Conservation (phyloP, 768 basidiomycete species). For the Russula olivacea region DNA sequence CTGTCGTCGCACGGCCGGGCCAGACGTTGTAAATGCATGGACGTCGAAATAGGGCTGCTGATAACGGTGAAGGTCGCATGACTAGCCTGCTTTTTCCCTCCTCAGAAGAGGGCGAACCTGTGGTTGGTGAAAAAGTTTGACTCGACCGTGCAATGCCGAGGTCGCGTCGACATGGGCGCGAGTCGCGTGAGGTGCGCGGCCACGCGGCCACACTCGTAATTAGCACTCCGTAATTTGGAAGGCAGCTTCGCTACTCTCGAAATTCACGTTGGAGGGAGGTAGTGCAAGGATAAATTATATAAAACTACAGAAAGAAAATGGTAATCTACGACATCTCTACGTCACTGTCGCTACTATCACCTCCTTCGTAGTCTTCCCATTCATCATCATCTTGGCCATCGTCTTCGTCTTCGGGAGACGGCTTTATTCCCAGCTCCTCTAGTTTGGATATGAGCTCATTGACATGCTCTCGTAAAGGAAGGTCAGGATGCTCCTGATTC, state of each 20-base stretch:
- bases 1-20: background rate
- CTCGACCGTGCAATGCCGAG: background rate
- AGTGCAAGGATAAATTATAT: background rate
- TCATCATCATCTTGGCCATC: conserved; percentile 49
- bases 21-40: background rate
- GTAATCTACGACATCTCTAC: conserved; percentile 37
- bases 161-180: too few relatives aligned
- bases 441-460: conserved; percentile 65
- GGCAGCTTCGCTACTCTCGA: conserved; percentile 6
- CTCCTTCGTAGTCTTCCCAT: conserved; percentile 58
- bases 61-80: conserved; percentile 5
- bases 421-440: conserved; percentile 57
- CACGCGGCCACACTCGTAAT: too few relatives aligned
- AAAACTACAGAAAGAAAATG: background rate
- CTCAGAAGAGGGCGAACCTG: background rate
- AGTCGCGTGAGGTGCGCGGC: too few relatives aligned
- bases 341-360: conserved; percentile 44
- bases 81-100: background rate
- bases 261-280: background rate
- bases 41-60: background rate
- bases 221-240: too few relatives aligned
- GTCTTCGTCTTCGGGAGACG: conserved; percentile 55
- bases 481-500: conserved; percentile 68
- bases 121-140: background rate
- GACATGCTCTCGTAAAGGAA: conserved; percentile 68